Evolutionary conservation across 2,329 filamentous ascomycete genomes (phyloP), one percentile per base, ranked within the genome.

Genomic region (Aspergillus persii): DNA sequence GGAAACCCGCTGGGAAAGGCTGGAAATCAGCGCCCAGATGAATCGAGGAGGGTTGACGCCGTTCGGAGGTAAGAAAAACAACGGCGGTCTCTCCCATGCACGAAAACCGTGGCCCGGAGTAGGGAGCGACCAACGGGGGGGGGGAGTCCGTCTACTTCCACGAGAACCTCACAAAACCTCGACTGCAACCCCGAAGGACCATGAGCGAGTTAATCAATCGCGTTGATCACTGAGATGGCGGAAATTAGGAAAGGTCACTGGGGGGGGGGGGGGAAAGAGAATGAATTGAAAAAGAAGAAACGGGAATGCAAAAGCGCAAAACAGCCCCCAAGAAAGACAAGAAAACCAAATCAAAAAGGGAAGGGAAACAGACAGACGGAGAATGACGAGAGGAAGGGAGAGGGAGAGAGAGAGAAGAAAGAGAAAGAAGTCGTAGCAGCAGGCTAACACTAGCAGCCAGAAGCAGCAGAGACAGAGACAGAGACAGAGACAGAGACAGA

Each of bases 201-300:
- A 68, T 66, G 57, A 55, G 58, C 49, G 55, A 60, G 47, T 53
- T 62, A 60, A 49, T 66, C 61, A 59, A 53, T 49, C 31, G 60
- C 27, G 58, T 55, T 23, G 44, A 47, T 8, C n/a, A 23, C 44
- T 47, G 26, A 47, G 58, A 63, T 57, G 59, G 58, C 57, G 52
- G 60, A 56, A 56, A 50, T 53, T 52, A 59, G 57, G 53, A 53
- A 57, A 53, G 36, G 18, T 23, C 18, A 23, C 18, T 23, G 18
- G 18, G 18, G 18, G 18, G 18, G 18, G 18, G 18, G 18, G 18
- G 18, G 18, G 50, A 56, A 61, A 27, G 53, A 27, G 50, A 29
- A 41, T n/a, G n/a, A 12, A 41, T 15, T 15, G 36, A 41, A 41
- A 41, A 41, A 12, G 3, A 15, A 41, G n/a, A 41, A 41, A 6